Evolutionary conservation across 1,284 basidiomycete genomes (phyloP).

Genomic region (Ganoderma leucocontextum): DNA sequence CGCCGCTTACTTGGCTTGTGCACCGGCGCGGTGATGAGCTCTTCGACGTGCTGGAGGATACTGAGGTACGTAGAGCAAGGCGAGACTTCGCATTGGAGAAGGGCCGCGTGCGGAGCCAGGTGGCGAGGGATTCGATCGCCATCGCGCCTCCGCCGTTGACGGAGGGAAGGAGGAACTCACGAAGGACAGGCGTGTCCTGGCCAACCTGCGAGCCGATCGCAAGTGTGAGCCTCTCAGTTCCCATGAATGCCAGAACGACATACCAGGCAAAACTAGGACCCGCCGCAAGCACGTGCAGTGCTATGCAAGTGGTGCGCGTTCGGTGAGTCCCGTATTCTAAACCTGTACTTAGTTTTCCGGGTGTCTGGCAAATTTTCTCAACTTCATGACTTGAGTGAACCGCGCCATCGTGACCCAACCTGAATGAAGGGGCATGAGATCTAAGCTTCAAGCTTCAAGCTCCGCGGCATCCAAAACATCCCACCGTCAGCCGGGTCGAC

Average conservation of each 20-base stretch:
- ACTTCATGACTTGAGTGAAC: neutral
- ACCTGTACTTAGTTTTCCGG: neutral
- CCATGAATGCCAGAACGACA: neutral
- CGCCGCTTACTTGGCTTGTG: too few species aligned
- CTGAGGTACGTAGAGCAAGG: too few species aligned
- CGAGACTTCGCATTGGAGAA: too few species aligned
- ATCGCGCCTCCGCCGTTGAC: too few species aligned
- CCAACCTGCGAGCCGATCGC: too few species aligned
- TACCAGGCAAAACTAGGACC: neutral
- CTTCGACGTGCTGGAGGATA: too few species aligned
- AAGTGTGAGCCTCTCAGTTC: neutral
- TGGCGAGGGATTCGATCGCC: too few species aligned
- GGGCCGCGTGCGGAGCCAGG: too few species aligned
- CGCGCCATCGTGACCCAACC: neutral
- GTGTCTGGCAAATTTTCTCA: neutral
- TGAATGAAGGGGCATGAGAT: neutral
- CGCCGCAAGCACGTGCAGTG: neutral
- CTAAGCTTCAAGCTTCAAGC: neutral
- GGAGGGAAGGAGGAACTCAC: too few species aligned
- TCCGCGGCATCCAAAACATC: neutral
- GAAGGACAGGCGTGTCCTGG: too few species aligned
- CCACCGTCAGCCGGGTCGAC: neutral
- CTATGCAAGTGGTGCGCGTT: neutral
- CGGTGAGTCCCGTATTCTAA: neutral
- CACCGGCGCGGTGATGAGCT: too few species aligned